Percentiles rank a stretch among this genome's conserved stretches.
Evolutionary conservation across 148 eudicot genomes (phyloP).

Genomic region (Silene latifolia): DNA sequence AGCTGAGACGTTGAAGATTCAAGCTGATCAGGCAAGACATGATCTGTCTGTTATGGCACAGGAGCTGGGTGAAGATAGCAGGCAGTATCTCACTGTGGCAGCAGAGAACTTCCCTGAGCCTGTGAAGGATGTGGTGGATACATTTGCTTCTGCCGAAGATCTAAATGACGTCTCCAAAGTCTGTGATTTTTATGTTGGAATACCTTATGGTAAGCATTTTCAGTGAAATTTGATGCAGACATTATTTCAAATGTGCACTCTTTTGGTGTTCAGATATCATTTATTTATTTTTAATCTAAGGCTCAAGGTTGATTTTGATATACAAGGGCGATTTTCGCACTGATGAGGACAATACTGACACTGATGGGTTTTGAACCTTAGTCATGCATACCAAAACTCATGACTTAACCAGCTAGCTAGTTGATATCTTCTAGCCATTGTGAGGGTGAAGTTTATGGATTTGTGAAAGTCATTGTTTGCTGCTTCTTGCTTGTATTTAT

Average conservation of each 20-base stretch:
- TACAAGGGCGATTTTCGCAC: too few relatives aligned
- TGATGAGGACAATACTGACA: too few relatives aligned
- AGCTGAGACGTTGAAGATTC: constrained; percentile 64
- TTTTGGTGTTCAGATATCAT: neutral
- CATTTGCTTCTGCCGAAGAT: constrained; percentile 61
- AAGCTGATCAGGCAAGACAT: constrained; percentile 73
- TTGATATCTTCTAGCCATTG: too few relatives aligned
- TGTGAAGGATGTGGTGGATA: constrained; percentile 86
- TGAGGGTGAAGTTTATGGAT: neutral
- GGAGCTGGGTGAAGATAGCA: constrained; percentile 69
- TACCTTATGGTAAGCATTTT: constrained; percentile 71
- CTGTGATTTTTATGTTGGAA: constrained; percentile 79
- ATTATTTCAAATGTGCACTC: too few relatives aligned
- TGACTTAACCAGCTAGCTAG: too few relatives aligned
- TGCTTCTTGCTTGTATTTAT: neutral
- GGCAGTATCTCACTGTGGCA: constrained; percentile 53
- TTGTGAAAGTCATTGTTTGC: neutral
- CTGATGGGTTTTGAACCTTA: too few relatives aligned
- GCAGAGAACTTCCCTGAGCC: constrained; percentile 81
- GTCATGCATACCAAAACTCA: too few relatives aligned
- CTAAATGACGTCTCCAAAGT: constrained; percentile 62
- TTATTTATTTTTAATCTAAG: too few relatives aligned
- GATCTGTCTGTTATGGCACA: constrained; percentile 56
- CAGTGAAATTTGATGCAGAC: neutral
- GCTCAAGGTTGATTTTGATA: neutral